Percentiles rank a stretch among this genome's conserved stretches.
These are phyloP conservation scores for Strobilomyces dryophilus DNA, from an alignment of 768 basidiomycete species.

Conservation along the genomic window DNA sequence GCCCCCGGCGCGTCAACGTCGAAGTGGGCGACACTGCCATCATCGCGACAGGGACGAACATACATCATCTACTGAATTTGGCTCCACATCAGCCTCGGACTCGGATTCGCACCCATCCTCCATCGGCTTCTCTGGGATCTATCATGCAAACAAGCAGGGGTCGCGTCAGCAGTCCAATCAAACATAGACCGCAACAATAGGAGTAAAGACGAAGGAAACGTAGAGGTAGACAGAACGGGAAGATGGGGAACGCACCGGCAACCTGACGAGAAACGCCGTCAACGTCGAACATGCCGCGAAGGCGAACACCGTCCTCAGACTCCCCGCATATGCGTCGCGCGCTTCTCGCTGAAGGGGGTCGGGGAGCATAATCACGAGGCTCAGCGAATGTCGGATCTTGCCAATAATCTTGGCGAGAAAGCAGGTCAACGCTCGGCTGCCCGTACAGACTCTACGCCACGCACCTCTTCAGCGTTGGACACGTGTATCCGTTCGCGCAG, in stretches of 20 bases:
- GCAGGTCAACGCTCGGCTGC: not conserved
- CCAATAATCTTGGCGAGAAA: conserved; percentile 7
- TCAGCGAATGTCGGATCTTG: conserved; percentile 18
- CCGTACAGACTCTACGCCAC: not conserved
- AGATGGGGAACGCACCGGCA: conserved; percentile 16
- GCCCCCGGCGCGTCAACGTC: not conserved
- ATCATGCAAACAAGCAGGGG: not conserved
- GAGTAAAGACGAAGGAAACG: not conserved
- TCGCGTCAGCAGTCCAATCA: not conserved
- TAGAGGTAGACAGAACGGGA: no score
- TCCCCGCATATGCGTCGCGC: conserved; percentile 20
- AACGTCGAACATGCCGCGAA: conserved; percentile 16
- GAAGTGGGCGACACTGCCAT: not conserved
- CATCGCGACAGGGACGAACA: not conserved
- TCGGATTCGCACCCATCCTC: not conserved
- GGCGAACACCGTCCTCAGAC: conserved; percentile 17
- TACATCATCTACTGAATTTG: not conserved
- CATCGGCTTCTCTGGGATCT: conserved; percentile 15
- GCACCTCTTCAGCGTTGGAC: conserved; percentile 9
- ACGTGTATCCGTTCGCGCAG: conserved; percentile 13
- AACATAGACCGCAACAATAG: not conserved
- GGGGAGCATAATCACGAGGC: conserved; percentile 9
- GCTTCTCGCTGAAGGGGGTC: conserved; percentile 12
- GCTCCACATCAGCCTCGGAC: not conserved
- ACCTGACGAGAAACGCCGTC: conserved; percentile 10